phyloP scores from a whole-genome alignment of 1,284 basidiomycete species.

The Tilletiaria anomala region DNA sequence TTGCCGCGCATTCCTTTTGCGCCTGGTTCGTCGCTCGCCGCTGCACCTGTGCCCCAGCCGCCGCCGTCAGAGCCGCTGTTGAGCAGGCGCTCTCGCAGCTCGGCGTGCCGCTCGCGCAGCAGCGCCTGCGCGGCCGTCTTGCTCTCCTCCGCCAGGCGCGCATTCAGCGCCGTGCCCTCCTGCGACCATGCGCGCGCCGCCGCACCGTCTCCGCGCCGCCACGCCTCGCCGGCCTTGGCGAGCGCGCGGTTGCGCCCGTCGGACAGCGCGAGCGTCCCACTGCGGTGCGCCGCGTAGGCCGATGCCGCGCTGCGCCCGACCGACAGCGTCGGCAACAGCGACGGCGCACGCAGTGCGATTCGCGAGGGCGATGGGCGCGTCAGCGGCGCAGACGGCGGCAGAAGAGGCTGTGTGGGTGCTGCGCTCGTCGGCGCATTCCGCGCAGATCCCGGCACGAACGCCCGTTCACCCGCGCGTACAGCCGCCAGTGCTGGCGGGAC shows the following conservation, averaged over 20 bases:
- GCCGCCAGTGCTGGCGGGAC: background rate
- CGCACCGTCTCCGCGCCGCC: constrained; percentile 80
- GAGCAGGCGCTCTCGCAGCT: constrained; percentile 57
- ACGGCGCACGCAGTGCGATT: background rate
- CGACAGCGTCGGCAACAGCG: background rate
- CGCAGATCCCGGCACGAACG: background rate
- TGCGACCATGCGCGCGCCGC: constrained; percentile 79
- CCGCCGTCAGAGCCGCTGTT: no score
- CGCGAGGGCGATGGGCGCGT: background rate
- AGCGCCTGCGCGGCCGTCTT: constrained; percentile 64
- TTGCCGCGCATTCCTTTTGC: background rate
- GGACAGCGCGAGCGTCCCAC: constrained; percentile 54
- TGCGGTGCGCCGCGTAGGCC: background rate
- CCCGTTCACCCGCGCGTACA: background rate
- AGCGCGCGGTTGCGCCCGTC: constrained; percentile 80
- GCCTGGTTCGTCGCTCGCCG: background rate
- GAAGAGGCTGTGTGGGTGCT: no score
- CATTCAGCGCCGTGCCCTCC: constrained; percentile 79
- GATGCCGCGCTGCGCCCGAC: background rate
- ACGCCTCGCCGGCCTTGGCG: constrained; percentile 79
- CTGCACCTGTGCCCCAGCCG: constrained; percentile 8
- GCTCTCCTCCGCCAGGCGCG: constrained; percentile 73
- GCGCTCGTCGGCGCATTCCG: background rate
- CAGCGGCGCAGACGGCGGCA: no score
- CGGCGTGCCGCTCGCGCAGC: constrained; percentile 54